Evolutionary conservation across 371 early-diverging fungal species (phyloP), one percentile per base, ranked within the genome.

Genomic region (Mortierella sp.): DNA sequence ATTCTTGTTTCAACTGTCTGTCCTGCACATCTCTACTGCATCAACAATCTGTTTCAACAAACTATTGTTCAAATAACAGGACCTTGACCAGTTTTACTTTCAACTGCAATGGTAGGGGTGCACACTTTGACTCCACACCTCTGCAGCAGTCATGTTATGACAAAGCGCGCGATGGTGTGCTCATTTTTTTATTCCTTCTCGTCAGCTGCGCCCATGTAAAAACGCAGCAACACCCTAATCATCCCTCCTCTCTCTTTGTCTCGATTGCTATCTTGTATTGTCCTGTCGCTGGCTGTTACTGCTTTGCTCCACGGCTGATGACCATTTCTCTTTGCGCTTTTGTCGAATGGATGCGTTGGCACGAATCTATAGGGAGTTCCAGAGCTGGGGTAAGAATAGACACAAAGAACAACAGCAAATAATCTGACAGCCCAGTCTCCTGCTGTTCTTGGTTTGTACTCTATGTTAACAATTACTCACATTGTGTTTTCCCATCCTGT

Each of bases 81-180:
- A 85, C 76, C 75, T 82, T 48, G 86, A 85, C 60, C 86, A 85
- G 71, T 85, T 85, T 51, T 85, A 85, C 75, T 85, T 85, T 75
- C 86, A 85, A 56, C 32, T 85, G 29, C 86, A 85, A 72, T 85
- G 86, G 86, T 85, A 76, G 71, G 81, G n/a, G 46, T n/a, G 4
- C 14, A 51, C 21, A 51, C 58, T 18, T 56, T 48, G 29, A 44
- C 12, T 68, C 41, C 35, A 6, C 3, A 35, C 18, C 4, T 12
- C 27, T 12, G 4, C 29, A 14, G 18, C 35, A 35, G 6, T 14
- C 48, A 46, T 46, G 48, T 3, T 7, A 16, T 63, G 16, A 35
- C 18, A 2, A 63, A 63, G 35, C 16, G 21, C 32, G 38, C 10
- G 58, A 3, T 49, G 49, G 24, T 68, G 68, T 24, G 24, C 24